Percentiles rank a stretch among this genome's conserved stretches.
Conservation (phyloP, 2,329 filamentous ascomycete genomes). For the Colletotrichum navitas region DNA sequence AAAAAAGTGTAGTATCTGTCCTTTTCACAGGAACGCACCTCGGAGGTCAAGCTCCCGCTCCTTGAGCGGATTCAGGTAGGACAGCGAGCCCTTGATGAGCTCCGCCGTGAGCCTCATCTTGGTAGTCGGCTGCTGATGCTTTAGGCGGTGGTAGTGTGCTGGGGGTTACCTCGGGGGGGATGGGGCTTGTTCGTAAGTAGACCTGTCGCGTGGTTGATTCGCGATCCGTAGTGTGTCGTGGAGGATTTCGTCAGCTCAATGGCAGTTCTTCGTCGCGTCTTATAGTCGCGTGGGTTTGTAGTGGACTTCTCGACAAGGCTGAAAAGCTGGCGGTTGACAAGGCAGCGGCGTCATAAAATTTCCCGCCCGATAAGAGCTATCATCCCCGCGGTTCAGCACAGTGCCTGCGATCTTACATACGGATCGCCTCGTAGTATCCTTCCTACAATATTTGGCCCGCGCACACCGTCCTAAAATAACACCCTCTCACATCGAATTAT, state of each 20-base stretch:
- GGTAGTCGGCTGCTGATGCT: constrained; percentile 44
- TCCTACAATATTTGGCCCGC: not conserved
- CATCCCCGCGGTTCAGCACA: constrained; percentile 12
- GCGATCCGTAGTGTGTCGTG: not conserved
- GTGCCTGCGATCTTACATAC: not conserved
- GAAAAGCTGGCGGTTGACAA: constrained; percentile 41
- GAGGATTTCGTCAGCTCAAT: not conserved
- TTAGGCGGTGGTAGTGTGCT: constrained; percentile 32
- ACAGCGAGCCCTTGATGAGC: constrained; percentile 92
- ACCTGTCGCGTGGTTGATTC: not conserved
- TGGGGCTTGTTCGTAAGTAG: not conserved
- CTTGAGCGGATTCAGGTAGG: constrained; percentile 98
- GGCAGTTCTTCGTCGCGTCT: constrained; percentile 17
- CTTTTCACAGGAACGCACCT: constrained; percentile 93
- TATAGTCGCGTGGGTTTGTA: constrained; percentile 21
- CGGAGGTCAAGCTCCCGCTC: constrained; percentile 99
- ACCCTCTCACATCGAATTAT: constrained; percentile 1
- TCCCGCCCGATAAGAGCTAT: constrained; percentile 37
- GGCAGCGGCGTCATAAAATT: constrained; percentile 39
- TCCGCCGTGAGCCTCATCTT: constrained; percentile 95
- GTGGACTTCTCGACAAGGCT: constrained; percentile 33
- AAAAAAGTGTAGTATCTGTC: constrained; percentile 92
- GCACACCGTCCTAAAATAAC: not conserved
- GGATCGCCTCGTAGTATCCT: accelerated
- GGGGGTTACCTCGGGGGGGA: constrained; percentile 30